Conservation (phyloP, 352 stramenopile genomes). For the Phytophthora constricta region DNA sequence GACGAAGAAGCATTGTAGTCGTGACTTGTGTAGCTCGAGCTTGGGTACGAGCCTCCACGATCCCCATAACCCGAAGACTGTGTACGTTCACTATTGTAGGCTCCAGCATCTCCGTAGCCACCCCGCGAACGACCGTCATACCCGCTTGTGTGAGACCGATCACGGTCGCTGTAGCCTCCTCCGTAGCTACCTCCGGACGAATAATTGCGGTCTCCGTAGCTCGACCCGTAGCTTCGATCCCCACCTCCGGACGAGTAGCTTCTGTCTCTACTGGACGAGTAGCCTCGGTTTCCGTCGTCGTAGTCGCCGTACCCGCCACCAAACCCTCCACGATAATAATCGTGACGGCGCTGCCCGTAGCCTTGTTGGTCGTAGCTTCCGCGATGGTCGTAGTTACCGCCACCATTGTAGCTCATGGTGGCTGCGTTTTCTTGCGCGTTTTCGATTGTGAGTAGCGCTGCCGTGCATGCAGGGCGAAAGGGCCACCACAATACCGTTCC, state of each 20-base stretch:
- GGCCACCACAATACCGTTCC: too few relatives aligned
- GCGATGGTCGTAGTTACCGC: not conserved
- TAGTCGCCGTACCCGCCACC: too few relatives aligned
- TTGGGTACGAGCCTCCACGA: not conserved
- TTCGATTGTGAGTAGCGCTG: too few relatives aligned
- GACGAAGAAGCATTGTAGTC: conserved; percentile 18
- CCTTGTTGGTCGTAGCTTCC: too few relatives aligned
- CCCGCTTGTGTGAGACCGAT: not conserved
- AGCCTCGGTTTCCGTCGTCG: not conserved
- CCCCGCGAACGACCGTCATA: conserved; percentile 7
- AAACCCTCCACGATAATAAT: too few relatives aligned
- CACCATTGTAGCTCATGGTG: not conserved
- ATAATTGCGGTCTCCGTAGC: not conserved
- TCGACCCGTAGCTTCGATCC: not conserved
- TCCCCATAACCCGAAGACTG: not conserved
- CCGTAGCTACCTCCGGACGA: not conserved
- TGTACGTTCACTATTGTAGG: not conserved
- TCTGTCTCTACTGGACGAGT: conserved; percentile 13
- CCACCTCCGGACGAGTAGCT: conserved; percentile 26
- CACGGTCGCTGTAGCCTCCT: conserved; percentile 18
- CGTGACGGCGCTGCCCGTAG: too few relatives aligned
- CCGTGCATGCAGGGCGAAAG: too few relatives aligned
- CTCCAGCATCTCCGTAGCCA: conserved; percentile 1
- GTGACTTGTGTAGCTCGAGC: not conserved
- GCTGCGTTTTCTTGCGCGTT: too few relatives aligned